Base-by-base conservation (phyloP, 2,329 filamentous ascomycete genomes). In the Colletotrichum melonis region DNA sequence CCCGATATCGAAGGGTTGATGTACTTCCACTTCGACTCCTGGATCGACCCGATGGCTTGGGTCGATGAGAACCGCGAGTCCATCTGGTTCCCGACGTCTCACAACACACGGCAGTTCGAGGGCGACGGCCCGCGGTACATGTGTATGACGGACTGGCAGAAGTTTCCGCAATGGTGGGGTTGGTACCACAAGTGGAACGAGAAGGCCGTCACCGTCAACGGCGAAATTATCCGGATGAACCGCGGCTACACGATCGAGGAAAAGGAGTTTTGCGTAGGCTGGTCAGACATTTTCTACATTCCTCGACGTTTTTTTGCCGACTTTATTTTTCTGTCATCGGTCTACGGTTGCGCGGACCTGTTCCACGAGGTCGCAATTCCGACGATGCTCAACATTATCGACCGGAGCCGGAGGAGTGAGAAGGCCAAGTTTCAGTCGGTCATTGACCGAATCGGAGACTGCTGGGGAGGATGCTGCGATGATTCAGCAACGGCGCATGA, bases 251-350 rank as follows among this genome's bases (percentile, higher is more conserved):
- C 49, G 28, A 35, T 74, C 16, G 35, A 42, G 1, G 73, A 70
- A 11, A 30, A 74, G 8, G 77, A 81, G 72, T 81, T 76, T 64
- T 81, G 80, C 64, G 72, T 77, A 11, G 80, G 80, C 30, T 82
- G 80, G 80, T 77, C 76, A 5, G 80, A 82, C 56, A 80, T 82
- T 14, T 82, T 80, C 75, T 82, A 79, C 75, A 74, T 82, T 38
- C 80, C 80, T 6, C 77, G 79, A 30, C 78, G 77, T 38, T 79
- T 79, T 73, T 82, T 81, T 65, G 72, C 73, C 38, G 80, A 82
- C 70, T 82, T 74, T 38, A 78, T 81, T 46, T 74, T 76, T 56
- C 76, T 81, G 3, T 64, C 76, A 9, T 66, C 75, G n/a, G 63
- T 80, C 9, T 80, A 78, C 66, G 74, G 62, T 11, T 75, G 73